A percentile compares a stretch with the other conserved stretches of the same genome.
These are phyloP conservation scores for Colletotrichum plurivorum DNA, from an alignment of 2,329 filamentous ascomycete genomes.

Conservation along the genomic window DNA sequence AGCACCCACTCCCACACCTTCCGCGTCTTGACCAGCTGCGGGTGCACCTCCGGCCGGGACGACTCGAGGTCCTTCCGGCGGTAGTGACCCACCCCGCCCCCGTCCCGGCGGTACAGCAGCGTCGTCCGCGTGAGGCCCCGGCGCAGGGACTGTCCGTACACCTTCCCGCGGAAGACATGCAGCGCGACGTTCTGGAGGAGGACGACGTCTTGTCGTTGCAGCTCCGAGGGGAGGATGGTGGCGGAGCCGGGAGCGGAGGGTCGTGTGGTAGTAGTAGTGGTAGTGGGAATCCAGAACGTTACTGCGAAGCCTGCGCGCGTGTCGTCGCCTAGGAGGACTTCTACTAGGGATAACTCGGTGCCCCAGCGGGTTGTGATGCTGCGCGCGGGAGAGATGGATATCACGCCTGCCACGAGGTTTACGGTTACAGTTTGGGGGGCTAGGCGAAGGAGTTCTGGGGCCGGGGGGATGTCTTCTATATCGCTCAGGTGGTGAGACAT, in stretches of 20 bases:
- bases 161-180: slow-evolving; percentile 79
- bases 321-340: slow-evolving; percentile 87
- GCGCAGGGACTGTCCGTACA: slow-evolving; percentile 88
- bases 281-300: slow-evolving; percentile 81
- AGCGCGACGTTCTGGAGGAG: slow-evolving; percentile 85
- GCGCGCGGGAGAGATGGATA: slow-evolving; percentile 78
- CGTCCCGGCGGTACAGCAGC: slow-evolving; percentile 72
- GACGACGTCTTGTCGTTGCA: slow-evolving; percentile 82
- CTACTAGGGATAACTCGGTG: slow-evolving; percentile 75
- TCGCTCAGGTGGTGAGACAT: slow-evolving; percentile 68
- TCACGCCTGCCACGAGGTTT: slow-evolving; percentile 84
- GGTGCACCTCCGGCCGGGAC: slow-evolving; percentile 49
- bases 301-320: slow-evolving; percentile 85
- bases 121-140: slow-evolving; percentile 78
- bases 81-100: slow-evolving; percentile 71
- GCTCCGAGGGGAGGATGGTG: slow-evolving; percentile 42
- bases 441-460: slow-evolving; percentile 75
- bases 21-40: slow-evolving; percentile 74
- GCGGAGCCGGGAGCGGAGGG: too few species aligned
- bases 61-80: slow-evolving; percentile 62
- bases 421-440: slow-evolving; percentile 86
- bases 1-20: slow-evolving; percentile 83
- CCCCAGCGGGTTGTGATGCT: slow-evolving; percentile 78
- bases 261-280: slow-evolving; percentile 30
- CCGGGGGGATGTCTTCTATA: slow-evolving; percentile 79